These are phyloP conservation scores for Stemphylium vesicarium DNA, from an alignment of 2,329 filamentous ascomycete species.

Conservation along the genomic window DNA sequence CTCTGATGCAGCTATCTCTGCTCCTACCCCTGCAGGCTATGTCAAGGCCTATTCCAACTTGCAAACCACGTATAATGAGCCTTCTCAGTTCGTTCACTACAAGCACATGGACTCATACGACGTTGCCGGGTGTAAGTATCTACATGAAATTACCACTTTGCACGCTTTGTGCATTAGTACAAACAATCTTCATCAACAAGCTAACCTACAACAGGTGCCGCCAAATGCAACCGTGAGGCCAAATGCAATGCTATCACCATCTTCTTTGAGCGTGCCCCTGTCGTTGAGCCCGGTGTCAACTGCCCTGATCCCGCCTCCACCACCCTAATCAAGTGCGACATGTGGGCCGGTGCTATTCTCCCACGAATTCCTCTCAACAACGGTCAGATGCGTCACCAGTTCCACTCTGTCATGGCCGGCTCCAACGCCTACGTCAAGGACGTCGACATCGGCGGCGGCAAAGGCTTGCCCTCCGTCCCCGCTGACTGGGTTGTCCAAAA, in stretches of 20 bases:
- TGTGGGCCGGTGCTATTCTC: slow-evolving; percentile 28
- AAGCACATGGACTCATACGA: slow-evolving; percentile 13
- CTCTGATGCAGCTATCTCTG: slow-evolving; percentile 11
- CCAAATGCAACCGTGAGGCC: slow-evolving; percentile 10
- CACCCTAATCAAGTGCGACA: slow-evolving; percentile 39
- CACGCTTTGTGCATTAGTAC: too few relatives aligned
- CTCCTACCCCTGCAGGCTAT: slow-evolving; percentile 24
- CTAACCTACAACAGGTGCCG: slow-evolving; percentile 2
- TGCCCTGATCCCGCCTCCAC: slow-evolving; percentile 25
- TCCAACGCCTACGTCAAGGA: slow-evolving; percentile 30
- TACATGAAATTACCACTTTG: too few relatives aligned
- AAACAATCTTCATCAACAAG: neutral
- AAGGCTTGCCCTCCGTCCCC: neutral
- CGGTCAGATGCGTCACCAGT: slow-evolving; percentile 29
- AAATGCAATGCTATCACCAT: slow-evolving; percentile 29
- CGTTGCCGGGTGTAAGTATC: slow-evolving; percentile 13
- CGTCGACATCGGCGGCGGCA: slow-evolving; percentile 2
- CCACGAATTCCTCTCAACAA: slow-evolving; percentile 29
- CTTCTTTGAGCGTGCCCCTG: slow-evolving; percentile 28
- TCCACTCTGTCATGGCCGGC: slow-evolving; percentile 24
- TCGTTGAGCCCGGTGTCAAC: slow-evolving; percentile 7
- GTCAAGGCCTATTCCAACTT: slow-evolving; percentile 22
- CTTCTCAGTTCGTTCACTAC: slow-evolving; percentile 20
- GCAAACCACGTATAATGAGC: slow-evolving; percentile 12
- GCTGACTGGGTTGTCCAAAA: slow-evolving; percentile 15